Evolutionary conservation across 192 early-diverging fungal species (phyloP).

Genomic region (Funneliformis mosseae): DNA sequence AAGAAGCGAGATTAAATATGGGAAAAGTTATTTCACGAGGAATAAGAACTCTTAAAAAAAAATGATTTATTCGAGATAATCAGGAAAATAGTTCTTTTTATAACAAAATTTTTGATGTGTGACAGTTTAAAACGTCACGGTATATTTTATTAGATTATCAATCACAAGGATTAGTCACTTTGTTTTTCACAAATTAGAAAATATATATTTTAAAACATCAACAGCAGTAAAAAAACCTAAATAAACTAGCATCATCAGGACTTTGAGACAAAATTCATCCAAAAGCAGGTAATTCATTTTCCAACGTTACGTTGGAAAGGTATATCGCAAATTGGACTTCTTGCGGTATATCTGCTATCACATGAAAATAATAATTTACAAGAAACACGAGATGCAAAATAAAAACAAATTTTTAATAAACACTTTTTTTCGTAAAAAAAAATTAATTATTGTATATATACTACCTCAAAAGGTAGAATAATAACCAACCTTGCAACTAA

Average conservation of each 20-base stretch:
- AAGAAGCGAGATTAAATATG: background rate
- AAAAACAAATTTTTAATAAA: background rate
- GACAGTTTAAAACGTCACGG: too few species aligned
- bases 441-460: background rate
- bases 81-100: background rate
- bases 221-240: background rate
- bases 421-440: background rate
- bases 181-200: too few species aligned
- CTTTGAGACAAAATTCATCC: conserved; percentile 32
- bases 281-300: conserved; percentile 39
- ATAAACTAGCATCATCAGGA: background rate
- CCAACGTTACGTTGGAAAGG: conserved; percentile 35
- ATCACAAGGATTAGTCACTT: too few species aligned
- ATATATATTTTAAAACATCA: too few species aligned
- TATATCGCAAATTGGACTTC: conserved; percentile 44
- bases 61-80: background rate
- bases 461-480: conserved; percentile 49
- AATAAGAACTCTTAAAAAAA: background rate
- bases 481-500: conserved; percentile 38
- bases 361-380: conserved; percentile 37
- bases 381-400: conserved; percentile 41
- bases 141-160: too few species aligned
- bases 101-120: background rate
- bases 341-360: conserved; percentile 41
- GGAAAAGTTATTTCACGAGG: too few species aligned